Percentiles rank a stretch among this genome's conserved stretches.
phyloP scores from a whole-genome alignment of 169 alveolate genomes.

The Plasmodium adleri region DNA sequence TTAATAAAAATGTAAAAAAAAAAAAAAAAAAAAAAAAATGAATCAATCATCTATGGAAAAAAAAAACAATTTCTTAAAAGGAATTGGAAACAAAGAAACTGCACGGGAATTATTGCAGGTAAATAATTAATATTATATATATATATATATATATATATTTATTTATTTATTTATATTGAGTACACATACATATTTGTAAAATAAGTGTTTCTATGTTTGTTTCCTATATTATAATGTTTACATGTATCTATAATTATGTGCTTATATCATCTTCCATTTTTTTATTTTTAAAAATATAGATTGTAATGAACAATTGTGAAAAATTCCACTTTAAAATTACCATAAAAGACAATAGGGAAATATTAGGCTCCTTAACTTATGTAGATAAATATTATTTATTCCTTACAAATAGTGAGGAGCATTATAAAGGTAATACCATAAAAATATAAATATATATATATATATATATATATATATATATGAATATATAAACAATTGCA shows the following conservation, averaged over 20 bases:
- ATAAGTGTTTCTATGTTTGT: too few species aligned
- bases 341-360: slow-evolving; percentile 59
- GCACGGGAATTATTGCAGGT: slow-evolving; percentile 41
- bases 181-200: slow-evolving; percentile 9
- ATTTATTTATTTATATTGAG: background rate
- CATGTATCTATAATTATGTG: too few species aligned
- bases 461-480: background rate
- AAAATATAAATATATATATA: background rate
- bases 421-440: slow-evolving; percentile 33
- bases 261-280: background rate
- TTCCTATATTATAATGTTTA: too few species aligned
- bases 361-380: slow-evolving; percentile 54
- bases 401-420: slow-evolving; percentile 58
- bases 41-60: slow-evolving; percentile 25
- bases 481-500: background rate
- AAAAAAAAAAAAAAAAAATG: slow-evolving; percentile 5
- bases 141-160: slow-evolving; percentile 1
- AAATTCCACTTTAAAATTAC: slow-evolving; percentile 29
- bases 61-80: slow-evolving; percentile 45
- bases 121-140: background rate
- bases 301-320: slow-evolving; percentile 33
- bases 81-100: slow-evolving; percentile 39
- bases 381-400: slow-evolving; percentile 52
- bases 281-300: slow-evolving; percentile 17
- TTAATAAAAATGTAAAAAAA: background rate